These are phyloP conservation scores for Cladorrhinum sp. DNA, from an alignment of 2,329 filamentous ascomycete genomes.

Conservation along the genomic window DNA sequence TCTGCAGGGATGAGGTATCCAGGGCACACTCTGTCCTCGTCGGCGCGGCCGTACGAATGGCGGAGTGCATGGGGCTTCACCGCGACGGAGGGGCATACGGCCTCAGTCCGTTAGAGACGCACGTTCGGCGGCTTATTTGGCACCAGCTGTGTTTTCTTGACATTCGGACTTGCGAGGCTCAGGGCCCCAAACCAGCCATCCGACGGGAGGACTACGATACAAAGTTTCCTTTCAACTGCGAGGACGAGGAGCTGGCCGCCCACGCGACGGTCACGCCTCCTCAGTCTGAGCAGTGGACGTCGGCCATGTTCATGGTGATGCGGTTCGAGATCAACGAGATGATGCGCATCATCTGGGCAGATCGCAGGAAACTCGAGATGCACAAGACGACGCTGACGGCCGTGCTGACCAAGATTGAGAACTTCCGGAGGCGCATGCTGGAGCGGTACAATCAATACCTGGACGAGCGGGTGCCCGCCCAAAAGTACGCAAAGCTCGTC, in stretches of 20 bases:
- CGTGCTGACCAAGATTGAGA: slow-evolving; percentile 65
- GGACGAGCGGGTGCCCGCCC: slow-evolving; percentile 56
- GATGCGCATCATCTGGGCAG: slow-evolving; percentile 67
- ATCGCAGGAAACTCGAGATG: slow-evolving; percentile 61
- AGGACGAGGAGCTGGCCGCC: slow-evolving; percentile 59
- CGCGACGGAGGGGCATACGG: slow-evolving; percentile 66
- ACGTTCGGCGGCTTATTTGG: slow-evolving; percentile 70
- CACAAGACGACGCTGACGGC: slow-evolving; percentile 60
- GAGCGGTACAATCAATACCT: slow-evolving; percentile 64
- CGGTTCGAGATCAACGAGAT: slow-evolving; percentile 73
- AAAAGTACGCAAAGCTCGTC: slow-evolving; percentile 61
- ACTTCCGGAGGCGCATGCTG: slow-evolving; percentile 62
- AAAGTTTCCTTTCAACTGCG: slow-evolving; percentile 65
- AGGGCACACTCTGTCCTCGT: slow-evolving; percentile 70
- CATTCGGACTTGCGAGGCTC: slow-evolving; percentile 69
- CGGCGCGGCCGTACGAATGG: slow-evolving; percentile 68
- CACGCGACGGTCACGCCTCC: slow-evolving; percentile 39
- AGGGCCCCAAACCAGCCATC: slow-evolving; percentile 68
- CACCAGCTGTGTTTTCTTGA: slow-evolving; percentile 76
- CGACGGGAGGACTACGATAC: slow-evolving; percentile 74
- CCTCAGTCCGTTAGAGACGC: slow-evolving; percentile 64
- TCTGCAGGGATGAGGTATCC: slow-evolving; percentile 70
- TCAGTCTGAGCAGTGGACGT: slow-evolving; percentile 59
- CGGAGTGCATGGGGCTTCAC: slow-evolving; percentile 75
- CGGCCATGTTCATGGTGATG: slow-evolving; percentile 64